Evolutionary conservation across 1,284 basidiomycete species (phyloP).

Genomic region (Bjerkandera adusta): DNA sequence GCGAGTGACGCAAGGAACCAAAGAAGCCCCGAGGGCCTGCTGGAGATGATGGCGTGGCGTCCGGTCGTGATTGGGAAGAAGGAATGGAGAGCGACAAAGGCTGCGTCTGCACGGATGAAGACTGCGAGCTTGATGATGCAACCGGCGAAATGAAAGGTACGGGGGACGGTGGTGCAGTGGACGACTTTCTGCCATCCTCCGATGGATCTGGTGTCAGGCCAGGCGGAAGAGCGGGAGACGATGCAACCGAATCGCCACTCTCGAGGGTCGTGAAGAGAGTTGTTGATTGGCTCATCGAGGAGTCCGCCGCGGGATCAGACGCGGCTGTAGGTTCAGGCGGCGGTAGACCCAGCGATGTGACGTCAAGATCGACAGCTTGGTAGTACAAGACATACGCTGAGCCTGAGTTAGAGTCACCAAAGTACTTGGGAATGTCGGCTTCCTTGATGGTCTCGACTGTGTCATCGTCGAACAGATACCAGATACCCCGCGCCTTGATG

Average conservation of each 20-base stretch:
- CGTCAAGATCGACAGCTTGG: slow-evolving; percentile 87
- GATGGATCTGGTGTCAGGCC: slow-evolving; percentile 41
- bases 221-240: slow-evolving; percentile 44
- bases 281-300: background rate
- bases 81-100: slow-evolving; percentile 1
- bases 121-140: background rate
- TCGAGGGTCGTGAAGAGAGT: slow-evolving; percentile 7
- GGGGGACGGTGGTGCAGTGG: slow-evolving; percentile 26
- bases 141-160: background rate
- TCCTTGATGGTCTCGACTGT: slow-evolving; percentile 88
- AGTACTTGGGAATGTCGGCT: slow-evolving; percentile 89
- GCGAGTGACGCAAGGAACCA: slow-evolving; percentile 10
- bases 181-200: slow-evolving; percentile 12
- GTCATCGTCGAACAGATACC: slow-evolving; percentile 97
- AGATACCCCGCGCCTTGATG: slow-evolving; percentile 81
- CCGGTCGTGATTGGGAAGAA: background rate
- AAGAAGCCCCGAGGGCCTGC: slow-evolving; percentile 7
- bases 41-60: slow-evolving; percentile 26
- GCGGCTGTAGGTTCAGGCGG: slow-evolving; percentile 24
- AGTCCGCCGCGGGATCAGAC: background rate
- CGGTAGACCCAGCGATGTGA: slow-evolving; percentile 63
- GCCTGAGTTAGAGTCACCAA: slow-evolving; percentile 87
- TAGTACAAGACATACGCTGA: slow-evolving; percentile 98
- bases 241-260: slow-evolving; percentile 6
- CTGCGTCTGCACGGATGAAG: background rate